Conservation (phyloP, 225 moss, liverwort and hornwort species). For the Physcomitrium patens region DNA sequence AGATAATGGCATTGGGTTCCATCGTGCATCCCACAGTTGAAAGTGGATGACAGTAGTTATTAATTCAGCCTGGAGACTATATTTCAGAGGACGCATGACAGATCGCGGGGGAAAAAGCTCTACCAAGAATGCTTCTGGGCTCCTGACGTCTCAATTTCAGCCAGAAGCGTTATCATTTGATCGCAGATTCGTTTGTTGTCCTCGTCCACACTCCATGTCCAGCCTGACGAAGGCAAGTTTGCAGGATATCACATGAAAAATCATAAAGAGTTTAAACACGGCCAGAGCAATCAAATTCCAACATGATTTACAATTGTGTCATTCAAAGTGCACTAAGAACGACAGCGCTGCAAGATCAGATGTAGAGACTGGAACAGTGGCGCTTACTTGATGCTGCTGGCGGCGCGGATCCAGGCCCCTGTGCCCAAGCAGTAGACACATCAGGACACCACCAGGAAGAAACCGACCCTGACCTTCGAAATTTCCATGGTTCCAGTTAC, state of each 20-base stretch:
- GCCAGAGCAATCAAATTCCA: background rate
- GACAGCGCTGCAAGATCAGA: background rate
- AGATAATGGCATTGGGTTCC: no score
- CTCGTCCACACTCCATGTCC: slow-evolving; percentile 30
- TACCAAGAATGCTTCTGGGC: slow-evolving; percentile 36
- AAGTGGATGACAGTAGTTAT: background rate
- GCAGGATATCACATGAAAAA: no score
- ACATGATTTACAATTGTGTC: no score
- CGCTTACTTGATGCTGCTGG: slow-evolving; percentile 25
- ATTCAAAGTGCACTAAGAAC: background rate
- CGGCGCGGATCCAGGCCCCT: slow-evolving; percentile 15
- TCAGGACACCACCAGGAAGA: slow-evolving; percentile 25
- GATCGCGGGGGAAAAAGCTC: no score
- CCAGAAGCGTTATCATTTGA: slow-evolving; percentile 34
- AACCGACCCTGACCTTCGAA: slow-evolving; percentile 8
- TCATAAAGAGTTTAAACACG: no score
- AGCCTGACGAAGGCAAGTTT: slow-evolving; percentile 17
- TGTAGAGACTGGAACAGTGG: background rate
- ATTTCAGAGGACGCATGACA: no score
- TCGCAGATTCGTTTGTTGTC: slow-evolving; percentile 35
- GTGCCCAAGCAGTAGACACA: slow-evolving; percentile 27
- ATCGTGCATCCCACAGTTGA: background rate
- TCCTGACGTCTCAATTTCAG: slow-evolving; percentile 30
- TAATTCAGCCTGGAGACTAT: background rate
- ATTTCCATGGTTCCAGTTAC: background rate